Evolutionary conservation across 2,329 filamentous ascomycete genomes (phyloP).

Genomic region (Coniella vitis): DNA sequence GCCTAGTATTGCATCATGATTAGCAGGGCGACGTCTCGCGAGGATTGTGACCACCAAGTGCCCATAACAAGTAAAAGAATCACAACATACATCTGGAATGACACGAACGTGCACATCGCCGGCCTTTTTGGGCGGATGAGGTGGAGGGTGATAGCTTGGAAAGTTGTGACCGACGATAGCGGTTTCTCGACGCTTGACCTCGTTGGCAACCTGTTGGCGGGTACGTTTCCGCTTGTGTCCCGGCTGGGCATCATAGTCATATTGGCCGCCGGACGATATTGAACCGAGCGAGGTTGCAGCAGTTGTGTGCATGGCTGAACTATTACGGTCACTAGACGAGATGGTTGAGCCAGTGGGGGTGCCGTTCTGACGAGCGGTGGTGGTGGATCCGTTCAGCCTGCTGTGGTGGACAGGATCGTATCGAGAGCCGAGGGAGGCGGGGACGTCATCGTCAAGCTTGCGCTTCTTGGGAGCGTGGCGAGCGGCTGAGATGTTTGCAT

Average conservation of each 20-base stretch:
- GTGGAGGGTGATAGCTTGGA: conserved; percentile 76
- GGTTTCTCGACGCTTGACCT: conserved; percentile 71
- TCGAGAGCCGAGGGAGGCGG: conserved; percentile 24
- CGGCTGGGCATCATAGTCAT: conserved; percentile 59
- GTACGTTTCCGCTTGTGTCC: conserved; percentile 87
- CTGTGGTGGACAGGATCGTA: conserved; percentile 69
- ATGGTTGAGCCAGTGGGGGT: conserved; percentile 63
- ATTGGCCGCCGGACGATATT: conserved; percentile 52
- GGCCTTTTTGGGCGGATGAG: conserved; percentile 84
- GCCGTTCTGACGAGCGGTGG: conserved; percentile 58
- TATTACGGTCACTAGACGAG: conserved; percentile 71
- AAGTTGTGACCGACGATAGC: conserved; percentile 65
- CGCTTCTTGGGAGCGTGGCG: conserved; percentile 65
- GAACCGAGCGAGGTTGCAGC: conserved; percentile 82
- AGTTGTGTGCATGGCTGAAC: conserved; percentile 74
- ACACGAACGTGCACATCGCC: conserved; percentile 63
- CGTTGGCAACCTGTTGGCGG: conserved; percentile 72
- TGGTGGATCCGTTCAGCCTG: conserved; percentile 60
- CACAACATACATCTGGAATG: conserved; percentile 52
- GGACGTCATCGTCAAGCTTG: conserved; percentile 54
- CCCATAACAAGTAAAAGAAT: background rate
- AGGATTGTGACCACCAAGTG: background rate
- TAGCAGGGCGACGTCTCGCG: background rate
- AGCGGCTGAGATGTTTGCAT: conserved; percentile 19
- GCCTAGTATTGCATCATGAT: conserved; percentile 1